A percentile compares a stretch with the other conserved stretches of the same genome.
phyloP scores from a whole-genome alignment of 768 basidiomycete genomes.

The Amanita subjunquillea region DNA sequence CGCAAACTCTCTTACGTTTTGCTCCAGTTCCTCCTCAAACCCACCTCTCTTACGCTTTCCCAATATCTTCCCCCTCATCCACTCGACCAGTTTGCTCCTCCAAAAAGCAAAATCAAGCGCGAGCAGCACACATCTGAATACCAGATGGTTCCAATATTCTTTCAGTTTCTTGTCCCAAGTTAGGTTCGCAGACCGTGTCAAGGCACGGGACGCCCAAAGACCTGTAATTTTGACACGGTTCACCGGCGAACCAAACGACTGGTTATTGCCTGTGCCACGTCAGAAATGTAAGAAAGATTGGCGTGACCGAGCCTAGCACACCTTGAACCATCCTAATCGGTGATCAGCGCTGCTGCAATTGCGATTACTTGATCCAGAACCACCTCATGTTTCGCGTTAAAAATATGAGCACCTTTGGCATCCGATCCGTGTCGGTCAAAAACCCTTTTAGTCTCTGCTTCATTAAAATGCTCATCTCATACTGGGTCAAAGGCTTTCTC shows the following conservation, averaged over 20 bases:
- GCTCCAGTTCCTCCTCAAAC: conserved; percentile 80
- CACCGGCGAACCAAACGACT: conserved; percentile 75
- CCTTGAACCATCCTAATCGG: conserved; percentile 46
- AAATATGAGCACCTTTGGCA: conserved; percentile 72
- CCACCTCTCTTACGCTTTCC: conserved; percentile 23
- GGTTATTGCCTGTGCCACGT: conserved; percentile 54
- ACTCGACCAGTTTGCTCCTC: conserved; percentile 40
- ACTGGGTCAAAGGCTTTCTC: conserved; percentile 38
- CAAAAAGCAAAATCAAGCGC: conserved; percentile 68
- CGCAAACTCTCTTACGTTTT: conserved; percentile 64
- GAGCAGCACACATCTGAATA: conserved; percentile 58
- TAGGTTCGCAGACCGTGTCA: conserved; percentile 34
- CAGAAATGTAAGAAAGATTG: conserved; percentile 8
- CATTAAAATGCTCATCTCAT: conserved; percentile 60
- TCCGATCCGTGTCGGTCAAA: conserved; percentile 61
- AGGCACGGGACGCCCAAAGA: conserved; percentile 66
- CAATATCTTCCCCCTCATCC: conserved; percentile 33
- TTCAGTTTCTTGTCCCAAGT: conserved; percentile 28
- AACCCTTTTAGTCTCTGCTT: conserved; percentile 59
- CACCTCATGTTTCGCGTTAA: conserved; percentile 48
- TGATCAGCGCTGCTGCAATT: neutral
- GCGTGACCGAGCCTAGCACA: conserved; percentile 8
- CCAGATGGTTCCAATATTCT: conserved; percentile 48
- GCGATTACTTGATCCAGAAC: neutral
- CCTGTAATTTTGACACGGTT: conserved; percentile 89